Base-by-base conservation (phyloP, 768 basidiomycete genomes). In the Pleurotus cornucopiae region DNA sequence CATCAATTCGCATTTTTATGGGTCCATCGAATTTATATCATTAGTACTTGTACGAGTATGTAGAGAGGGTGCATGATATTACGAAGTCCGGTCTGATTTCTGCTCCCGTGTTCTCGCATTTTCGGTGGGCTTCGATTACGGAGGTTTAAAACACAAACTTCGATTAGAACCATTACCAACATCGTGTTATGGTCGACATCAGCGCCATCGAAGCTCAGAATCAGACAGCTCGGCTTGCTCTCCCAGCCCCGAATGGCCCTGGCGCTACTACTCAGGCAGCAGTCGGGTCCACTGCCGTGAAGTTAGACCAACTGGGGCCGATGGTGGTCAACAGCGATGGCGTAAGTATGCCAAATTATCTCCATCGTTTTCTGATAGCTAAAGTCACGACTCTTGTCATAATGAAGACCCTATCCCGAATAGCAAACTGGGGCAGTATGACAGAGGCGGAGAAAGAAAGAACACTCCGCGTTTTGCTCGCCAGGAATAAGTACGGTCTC, bases 261-360 rank as follows among this genome's bases (percentile, higher is more conserved):
- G n/a, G 30, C 6, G 41, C 49, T 26, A 40, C 37, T 6, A 49
- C 58, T n/a, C 53, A 53, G 25, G 46, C 61, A 13, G 46, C 59
- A 12, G 53, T 61, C 18, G 64, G 60, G 7, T 59, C 64, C 34
- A 63, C 63, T 6, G 58, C 73, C 2, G 67, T 84, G 49, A 82
- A 76, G 64, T 67, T 86, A 5, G 84, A 87, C 57, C 73, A 72
- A 16, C 73, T 88, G 11, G 85, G 85, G 1, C 86, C 86, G 1
- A 77, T 88, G 74, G 82, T 88, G 44, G 83, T 87, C 40, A 87
- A 87, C 64, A 78, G 71, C 41, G 80, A 88, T 69, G 85, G 85
- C 52, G 84, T 86, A 64, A 55, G 78, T 70, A 13, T 41, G 30
- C 9, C 40, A 6, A 13, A 45, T 40, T 23, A 46, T 13, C 7